A percentile compares a stretch with the other conserved stretches of the same genome.
Evolutionary conservation across 768 basidiomycete species (phyloP).

Genomic region (Russula abietina): DNA sequence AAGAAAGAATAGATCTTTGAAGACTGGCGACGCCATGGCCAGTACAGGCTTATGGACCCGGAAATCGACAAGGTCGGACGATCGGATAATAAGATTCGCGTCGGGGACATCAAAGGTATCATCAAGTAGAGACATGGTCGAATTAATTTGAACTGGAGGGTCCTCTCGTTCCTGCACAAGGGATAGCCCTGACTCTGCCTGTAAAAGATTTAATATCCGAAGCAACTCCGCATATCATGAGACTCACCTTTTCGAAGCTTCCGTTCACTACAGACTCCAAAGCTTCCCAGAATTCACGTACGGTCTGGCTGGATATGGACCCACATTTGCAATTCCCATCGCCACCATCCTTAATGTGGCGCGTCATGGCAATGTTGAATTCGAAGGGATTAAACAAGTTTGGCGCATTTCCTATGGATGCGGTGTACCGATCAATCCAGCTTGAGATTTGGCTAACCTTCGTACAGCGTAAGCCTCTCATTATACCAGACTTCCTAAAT

Average conservation of each 20-base stretch:
- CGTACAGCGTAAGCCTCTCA: not conserved
- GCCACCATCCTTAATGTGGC: not conserved
- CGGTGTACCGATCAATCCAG: slow-evolving; percentile 4
- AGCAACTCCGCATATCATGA: not conserved
- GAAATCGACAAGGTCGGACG: slow-evolving; percentile 1
- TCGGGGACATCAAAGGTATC: not conserved
- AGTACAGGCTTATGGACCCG: slow-evolving; percentile 3
- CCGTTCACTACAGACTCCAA: not conserved
- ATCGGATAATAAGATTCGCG: not conserved
- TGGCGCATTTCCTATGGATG: not conserved
- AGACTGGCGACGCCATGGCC: slow-evolving; percentile 2
- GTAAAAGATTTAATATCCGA: not conserved
- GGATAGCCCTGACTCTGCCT: too few species aligned
- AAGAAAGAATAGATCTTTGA: too few species aligned
- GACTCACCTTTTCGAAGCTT: not conserved
- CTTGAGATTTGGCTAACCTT: not conserved
- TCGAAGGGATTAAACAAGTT: not conserved
- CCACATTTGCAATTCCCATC: not conserved
- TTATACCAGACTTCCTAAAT: not conserved
- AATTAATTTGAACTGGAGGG: not conserved
- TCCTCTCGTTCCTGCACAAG: not conserved
- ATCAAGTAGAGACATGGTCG: too few species aligned
- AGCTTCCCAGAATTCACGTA: slow-evolving; percentile 1
- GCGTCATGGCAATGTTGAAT: not conserved
- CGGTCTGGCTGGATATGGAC: not conserved